Conservation (phyloP, 1,284 basidiomycete genomes). For the Heterobasidion parviporum region DNA sequence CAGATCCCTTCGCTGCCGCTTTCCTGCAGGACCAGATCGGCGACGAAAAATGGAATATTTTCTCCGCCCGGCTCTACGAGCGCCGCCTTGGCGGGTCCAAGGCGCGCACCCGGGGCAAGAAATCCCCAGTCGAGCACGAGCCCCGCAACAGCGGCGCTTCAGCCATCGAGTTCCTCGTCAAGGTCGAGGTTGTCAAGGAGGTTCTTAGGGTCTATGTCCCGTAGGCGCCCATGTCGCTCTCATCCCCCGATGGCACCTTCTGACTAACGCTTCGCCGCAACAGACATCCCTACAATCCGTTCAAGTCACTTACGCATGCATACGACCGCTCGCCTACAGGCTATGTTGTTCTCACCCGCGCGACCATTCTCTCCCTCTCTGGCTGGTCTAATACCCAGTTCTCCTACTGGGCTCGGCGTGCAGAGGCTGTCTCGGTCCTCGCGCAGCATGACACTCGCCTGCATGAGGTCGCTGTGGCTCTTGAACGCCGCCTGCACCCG, state of each 20-base stretch:
- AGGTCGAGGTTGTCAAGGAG: conserved; percentile 43
- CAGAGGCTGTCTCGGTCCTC: conserved; percentile 39
- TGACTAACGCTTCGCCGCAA: conserved; percentile 1
- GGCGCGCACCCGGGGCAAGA: conserved; percentile 22
- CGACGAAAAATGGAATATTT: conserved; percentile 35
- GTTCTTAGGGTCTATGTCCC: conserved; percentile 38
- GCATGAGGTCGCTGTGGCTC: conserved; percentile 28
- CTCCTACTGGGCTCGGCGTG: conserved; percentile 41
- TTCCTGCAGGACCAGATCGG: conserved; percentile 38
- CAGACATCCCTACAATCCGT: conserved; percentile 43
- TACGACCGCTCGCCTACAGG: conserved; percentile 31
- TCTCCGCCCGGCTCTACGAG: conserved; percentile 38
- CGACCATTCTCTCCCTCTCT: conserved; percentile 36
- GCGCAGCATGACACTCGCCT: conserved; percentile 30
- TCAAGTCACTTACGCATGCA: conserved; percentile 36
- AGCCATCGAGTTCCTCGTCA: conserved; percentile 42
- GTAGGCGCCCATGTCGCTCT: conserved; percentile 18
- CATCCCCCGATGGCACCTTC: not conserved
- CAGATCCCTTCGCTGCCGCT: conserved; percentile 33
- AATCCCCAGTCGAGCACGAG: conserved; percentile 9
- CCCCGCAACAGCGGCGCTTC: conserved; percentile 26
- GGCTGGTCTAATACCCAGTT: conserved; percentile 47
- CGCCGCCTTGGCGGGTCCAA: conserved; percentile 28
- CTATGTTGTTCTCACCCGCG: conserved; percentile 35
- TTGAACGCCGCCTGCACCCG: conserved; percentile 29